These are phyloP conservation scores for Hirsutella rhossiliensis DNA, from an alignment of 2,329 filamentous ascomycete species.

Conservation along the genomic window DNA sequence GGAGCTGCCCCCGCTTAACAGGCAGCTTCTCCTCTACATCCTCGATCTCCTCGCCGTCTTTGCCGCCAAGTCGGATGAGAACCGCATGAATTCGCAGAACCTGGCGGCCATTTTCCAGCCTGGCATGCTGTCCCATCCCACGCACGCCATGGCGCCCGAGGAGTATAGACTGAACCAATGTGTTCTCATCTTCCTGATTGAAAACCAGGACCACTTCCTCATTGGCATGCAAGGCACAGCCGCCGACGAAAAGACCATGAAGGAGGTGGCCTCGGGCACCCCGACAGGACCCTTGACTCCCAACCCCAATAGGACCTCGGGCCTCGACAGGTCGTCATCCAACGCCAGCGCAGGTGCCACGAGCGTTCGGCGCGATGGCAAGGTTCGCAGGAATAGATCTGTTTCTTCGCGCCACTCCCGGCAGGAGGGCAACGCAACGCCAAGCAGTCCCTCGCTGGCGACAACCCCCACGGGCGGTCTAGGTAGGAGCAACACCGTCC, in stretches of 20 bases:
- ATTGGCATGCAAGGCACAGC: slow-evolving; percentile 98
- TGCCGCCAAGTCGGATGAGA: slow-evolving; percentile 89
- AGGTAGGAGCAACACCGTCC: slow-evolving; percentile 75
- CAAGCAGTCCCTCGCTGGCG: slow-evolving; percentile 46
- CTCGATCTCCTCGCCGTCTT: slow-evolving; percentile 93
- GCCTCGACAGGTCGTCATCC: slow-evolving; percentile 55
- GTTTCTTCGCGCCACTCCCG: slow-evolving; percentile 82
- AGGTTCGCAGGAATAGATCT: slow-evolving; percentile 77
- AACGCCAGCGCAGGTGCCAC: slow-evolving; percentile 83
- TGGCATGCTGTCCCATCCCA: slow-evolving; percentile 85
- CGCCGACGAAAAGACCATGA: slow-evolving; percentile 69
- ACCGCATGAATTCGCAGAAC: slow-evolving; percentile 93
- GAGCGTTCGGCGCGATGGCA: slow-evolving; percentile 70
- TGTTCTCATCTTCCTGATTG: slow-evolving; percentile 93
- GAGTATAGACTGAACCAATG: slow-evolving; percentile 95
- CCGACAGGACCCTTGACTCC: slow-evolving; percentile 33
- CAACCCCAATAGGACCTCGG: slow-evolving; percentile 37
- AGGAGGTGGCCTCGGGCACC: slow-evolving; percentile 58
- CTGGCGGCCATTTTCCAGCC: slow-evolving; percentile 96
- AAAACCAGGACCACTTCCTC: slow-evolving; percentile 96
- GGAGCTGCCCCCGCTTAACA: slow-evolving; percentile 82
- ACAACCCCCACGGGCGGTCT: slow-evolving; percentile 44
- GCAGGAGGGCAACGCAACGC: slow-evolving; percentile 59
- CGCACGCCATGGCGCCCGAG: slow-evolving; percentile 87
- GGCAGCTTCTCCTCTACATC: slow-evolving; percentile 89